phyloP scores from a whole-genome alignment of 2,329 filamentous ascomycete species.

The Westerdykella ornata region DNA sequence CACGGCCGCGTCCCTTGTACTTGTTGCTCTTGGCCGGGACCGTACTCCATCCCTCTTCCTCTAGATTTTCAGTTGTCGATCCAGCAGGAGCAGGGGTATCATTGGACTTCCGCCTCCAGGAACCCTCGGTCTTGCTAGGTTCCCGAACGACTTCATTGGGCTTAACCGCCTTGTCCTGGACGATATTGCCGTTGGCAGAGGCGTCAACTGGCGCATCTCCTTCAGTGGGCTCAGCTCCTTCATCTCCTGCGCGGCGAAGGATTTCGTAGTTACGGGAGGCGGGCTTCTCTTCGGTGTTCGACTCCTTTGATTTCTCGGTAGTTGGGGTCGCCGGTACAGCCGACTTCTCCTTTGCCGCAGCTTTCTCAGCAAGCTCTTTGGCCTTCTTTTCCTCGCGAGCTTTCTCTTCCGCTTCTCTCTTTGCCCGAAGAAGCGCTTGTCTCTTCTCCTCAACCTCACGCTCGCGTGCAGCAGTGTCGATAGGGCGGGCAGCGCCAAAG shows the following conservation, averaged over 20 bases:
- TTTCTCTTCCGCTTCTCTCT: slow-evolving; percentile 82
- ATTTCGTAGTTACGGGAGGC: slow-evolving; percentile 50
- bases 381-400: slow-evolving; percentile 61
- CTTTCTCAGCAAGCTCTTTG: slow-evolving; percentile 52
- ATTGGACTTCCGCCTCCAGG: slow-evolving; percentile 37
- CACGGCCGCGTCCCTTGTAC: slow-evolving; percentile 27
- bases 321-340: slow-evolving; percentile 18
- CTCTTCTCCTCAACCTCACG: slow-evolving; percentile 86
- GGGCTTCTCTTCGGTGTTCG: slow-evolving; percentile 39
- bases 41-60: slow-evolving; percentile 51
- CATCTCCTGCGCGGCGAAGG: slow-evolving; percentile 42
- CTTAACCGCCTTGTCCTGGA: slow-evolving; percentile 50
- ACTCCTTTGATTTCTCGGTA: slow-evolving; percentile 30
- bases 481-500: slow-evolving; percentile 88
- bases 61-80: slow-evolving; percentile 42
- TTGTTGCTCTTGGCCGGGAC: slow-evolving; percentile 44
- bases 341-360: slow-evolving; percentile 52
- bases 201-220: slow-evolving; percentile 41
- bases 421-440: slow-evolving; percentile 64
- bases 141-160: slow-evolving; percentile 50
- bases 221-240: slow-evolving; percentile 28
- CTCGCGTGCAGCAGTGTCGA: slow-evolving; percentile 86
- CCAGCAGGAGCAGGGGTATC: slow-evolving; percentile 29
- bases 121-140: slow-evolving; percentile 34
- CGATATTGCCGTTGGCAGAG: slow-evolving; percentile 46